Conservation (phyloP, 805 yeast genomes). For the Yarrowia alimentaria region DNA sequence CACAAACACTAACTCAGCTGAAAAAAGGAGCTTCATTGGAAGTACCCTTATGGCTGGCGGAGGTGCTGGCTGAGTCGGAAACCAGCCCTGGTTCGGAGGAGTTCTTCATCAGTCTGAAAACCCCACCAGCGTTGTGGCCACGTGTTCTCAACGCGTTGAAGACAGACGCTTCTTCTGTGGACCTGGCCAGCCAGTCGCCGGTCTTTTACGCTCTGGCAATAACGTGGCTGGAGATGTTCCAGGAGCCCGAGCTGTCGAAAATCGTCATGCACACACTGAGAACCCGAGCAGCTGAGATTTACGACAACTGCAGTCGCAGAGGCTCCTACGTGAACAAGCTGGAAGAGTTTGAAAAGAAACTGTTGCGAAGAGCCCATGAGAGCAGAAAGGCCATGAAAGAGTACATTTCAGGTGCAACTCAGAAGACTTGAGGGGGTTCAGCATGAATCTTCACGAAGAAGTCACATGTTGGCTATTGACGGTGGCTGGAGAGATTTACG, state of each 20-base stretch:
- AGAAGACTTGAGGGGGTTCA: no score
- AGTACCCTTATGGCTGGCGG: constrained; percentile 19
- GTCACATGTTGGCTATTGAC: constrained; percentile 42
- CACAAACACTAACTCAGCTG: constrained; percentile 27
- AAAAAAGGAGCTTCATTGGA: constrained; percentile 14
- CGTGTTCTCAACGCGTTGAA: constrained; percentile 21
- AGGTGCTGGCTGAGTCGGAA: constrained; percentile 11
- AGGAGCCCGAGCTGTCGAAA: constrained; percentile 10
- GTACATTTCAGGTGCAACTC: constrained; percentile 26
- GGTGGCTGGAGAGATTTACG: no score
- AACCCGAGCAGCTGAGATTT: constrained; percentile 1
- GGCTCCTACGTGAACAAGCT: constrained; percentile 21
- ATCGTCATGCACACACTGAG: constrained; percentile 1
- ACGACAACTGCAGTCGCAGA: constrained; percentile 5
- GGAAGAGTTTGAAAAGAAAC: constrained; percentile 22
- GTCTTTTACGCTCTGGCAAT: constrained; percentile 14
- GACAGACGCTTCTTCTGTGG: constrained; percentile 8
- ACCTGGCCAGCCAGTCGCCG: constrained; percentile 18
- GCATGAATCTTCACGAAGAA: no score
- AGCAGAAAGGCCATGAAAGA: constrained; percentile 3
- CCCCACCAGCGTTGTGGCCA: constrained; percentile 10
- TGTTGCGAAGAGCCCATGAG: constrained; percentile 2
- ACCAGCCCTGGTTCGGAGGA: constrained; percentile 16
- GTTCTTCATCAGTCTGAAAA: constrained; percentile 12
- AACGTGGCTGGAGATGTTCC: constrained; percentile 14